Evolutionary conservation across 371 early-diverging fungal genomes (phyloP), one percentile per base, ranked within the genome.

Genomic region (Vairimorpha apis): DNA sequence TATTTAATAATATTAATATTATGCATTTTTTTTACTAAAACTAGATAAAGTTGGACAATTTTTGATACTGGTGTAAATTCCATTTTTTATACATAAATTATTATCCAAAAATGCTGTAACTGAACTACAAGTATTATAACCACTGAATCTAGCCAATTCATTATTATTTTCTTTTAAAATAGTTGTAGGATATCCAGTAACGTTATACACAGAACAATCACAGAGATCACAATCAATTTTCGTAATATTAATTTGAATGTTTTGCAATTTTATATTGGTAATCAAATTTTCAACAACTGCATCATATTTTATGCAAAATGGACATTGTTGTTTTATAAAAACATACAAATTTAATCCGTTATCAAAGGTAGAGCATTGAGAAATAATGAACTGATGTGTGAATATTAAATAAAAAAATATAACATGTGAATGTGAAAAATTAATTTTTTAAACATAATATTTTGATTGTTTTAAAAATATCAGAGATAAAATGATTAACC

Each of bases 131-230:
- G 64, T 55, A 13, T 65, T 62, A 18, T 55, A 68, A 21, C 82
- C 82, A 44, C 32, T 43, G 4, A 63, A 27, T 41, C 63, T 63
- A 2, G 30, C 78, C 12, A 73, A 53, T 58, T 70, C 71, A 47
- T 71, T 64, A 10, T 69, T 67, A 44, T 81, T 74, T 14, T 79
- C 67, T 2, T 49, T 63, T 29, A 85, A 7, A 25, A 76, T 70
- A 1, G 83, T 27, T 3, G 83, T 83, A 16, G 85, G 85, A 23
- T 81, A 77, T 8, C 53, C 47, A 2, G 64, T 72, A 33, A 83
- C 65, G 30, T 75, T 74, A n/a, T 47, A 14, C 13, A 7, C 32
- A 8, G 64, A 51, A 41, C 79, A 79, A 12, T 74, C 55, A 67
- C 83, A 83, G 21, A 21, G 45, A 21, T 67, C 70, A 62, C 81